Conservation (phyloP, 441 rosid genomes). For the Isatis lusitanica region DNA sequence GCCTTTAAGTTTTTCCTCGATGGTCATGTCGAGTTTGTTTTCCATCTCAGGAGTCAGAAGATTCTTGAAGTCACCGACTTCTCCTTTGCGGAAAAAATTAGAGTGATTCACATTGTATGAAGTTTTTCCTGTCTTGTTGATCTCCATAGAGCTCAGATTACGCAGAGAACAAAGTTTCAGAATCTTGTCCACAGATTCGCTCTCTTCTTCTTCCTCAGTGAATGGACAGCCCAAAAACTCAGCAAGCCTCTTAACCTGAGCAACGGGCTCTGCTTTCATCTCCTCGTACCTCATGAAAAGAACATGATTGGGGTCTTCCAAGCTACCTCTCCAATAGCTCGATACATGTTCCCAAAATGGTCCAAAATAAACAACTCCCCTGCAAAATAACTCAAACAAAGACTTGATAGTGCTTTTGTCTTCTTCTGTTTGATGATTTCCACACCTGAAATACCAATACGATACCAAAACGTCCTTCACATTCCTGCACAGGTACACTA, state of each 20-base stretch:
- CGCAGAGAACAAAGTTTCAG: constrained; percentile 35
- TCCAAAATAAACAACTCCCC: too few species aligned
- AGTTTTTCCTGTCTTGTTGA: constrained; percentile 21
- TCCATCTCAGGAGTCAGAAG: constrained; percentile 20
- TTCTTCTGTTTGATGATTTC: background rate
- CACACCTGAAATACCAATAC: constrained; percentile 43
- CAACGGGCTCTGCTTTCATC: too few species aligned
- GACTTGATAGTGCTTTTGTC: background rate
- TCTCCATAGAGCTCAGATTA: constrained; percentile 25
- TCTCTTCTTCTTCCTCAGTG: too few species aligned
- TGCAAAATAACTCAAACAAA: constrained; percentile 22
- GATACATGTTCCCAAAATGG: too few species aligned
- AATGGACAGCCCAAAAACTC: too few species aligned
- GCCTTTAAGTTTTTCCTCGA: too few species aligned
- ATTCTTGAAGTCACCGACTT: constrained; percentile 26
- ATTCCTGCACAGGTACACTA: constrained; percentile 58
- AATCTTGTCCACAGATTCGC: too few species aligned
- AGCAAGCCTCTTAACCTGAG: too few species aligned
- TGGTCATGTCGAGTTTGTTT: constrained; percentile 22
- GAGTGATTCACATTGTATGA: background rate
- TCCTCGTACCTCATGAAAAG: too few species aligned
- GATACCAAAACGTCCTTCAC: constrained; percentile 68
- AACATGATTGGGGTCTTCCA: too few species aligned
- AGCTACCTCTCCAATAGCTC: too few species aligned
- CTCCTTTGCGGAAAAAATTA: constrained; percentile 34